Evolutionary conservation across 768 basidiomycete genomes (phyloP).

Genomic region (Wakefieldia striispora): DNA sequence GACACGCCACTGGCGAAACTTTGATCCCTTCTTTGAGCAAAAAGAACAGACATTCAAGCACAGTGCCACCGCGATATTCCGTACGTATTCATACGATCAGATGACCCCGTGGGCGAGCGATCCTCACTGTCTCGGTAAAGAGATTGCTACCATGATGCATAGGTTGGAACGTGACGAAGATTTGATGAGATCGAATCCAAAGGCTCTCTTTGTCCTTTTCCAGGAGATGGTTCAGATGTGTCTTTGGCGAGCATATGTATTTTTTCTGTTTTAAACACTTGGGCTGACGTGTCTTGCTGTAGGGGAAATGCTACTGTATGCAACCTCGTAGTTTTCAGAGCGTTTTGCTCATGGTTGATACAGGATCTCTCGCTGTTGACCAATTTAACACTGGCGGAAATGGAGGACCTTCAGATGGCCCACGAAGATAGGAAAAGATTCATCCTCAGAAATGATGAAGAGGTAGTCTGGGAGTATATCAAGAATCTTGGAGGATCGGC

Average conservation of each 20-base stretch:
- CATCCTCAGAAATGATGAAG: conserved; percentile 84
- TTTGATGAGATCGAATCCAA: conserved; percentile 42
- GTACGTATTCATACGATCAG: conserved; percentile 42
- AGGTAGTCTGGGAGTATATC: conserved; percentile 69
- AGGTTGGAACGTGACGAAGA: conserved; percentile 55
- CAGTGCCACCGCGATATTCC: conserved; percentile 72
- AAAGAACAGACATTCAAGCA: conserved; percentile 82
- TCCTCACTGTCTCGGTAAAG: conserved; percentile 35
- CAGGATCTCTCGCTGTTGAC: conserved; percentile 91
- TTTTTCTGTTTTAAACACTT: not conserved
- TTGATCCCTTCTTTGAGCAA: conserved; percentile 80
- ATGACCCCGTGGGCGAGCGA: too few relatives aligned
- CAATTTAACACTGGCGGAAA: conserved; percentile 78
- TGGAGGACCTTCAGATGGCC: conserved; percentile 76
- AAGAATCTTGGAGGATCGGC: conserved; percentile 45
- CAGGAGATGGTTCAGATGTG: conserved; percentile 89
- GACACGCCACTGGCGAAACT: conserved; percentile 66
- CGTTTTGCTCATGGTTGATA: not conserved
- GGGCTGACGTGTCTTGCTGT: not conserved
- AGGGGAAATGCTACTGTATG: conserved; percentile 94
- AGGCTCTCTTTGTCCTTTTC: conserved; percentile 64
- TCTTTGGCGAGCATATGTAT: conserved; percentile 51
- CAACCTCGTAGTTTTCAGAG: not conserved
- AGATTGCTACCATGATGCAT: conserved; percentile 71
- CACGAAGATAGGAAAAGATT: conserved; percentile 73